Evolutionary conservation across 1,284 basidiomycete genomes (phyloP), one percentile per base, ranked within the genome.

Genomic region (Trichosporon coremiiforme): DNA sequence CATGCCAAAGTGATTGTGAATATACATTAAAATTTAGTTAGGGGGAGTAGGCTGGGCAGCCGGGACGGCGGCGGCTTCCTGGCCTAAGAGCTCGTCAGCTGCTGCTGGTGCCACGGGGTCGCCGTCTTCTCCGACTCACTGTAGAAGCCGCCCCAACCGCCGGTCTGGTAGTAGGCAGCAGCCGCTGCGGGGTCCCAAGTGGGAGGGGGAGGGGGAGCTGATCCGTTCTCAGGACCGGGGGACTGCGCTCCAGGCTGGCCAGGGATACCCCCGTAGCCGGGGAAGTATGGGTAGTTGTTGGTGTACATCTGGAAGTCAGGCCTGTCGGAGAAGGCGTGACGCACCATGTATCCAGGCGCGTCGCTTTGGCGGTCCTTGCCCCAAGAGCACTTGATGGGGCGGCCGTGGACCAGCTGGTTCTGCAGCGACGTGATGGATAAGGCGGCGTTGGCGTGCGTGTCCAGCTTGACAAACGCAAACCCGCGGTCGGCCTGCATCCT

Each of bases 401-500:
- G 86, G 65, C 95, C 95, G 77, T 98, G 96, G 35, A 98, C 91
- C 86, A 94, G 91, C 83, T 94, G 91, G 68, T 95, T 95, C 83
- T 95, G 93, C 67, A 98, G 86, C 79, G 96, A 92, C 73, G 95
- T 91, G 78, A 99, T 98, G 33, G 96, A 96, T 89, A 94, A 91
- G 12, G 96, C 95, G 66, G 96, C 96, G 80, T 97, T 94, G 82
- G 97, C 94, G 82, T 98, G 96, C 62, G 93, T 94, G 84, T 98
- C 95, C 69, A 98, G 88, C 85, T 98, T 98, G 81, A 98, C 94
- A 80, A 99, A 99, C 0, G 96, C 96, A 82, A 98, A 98, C 36
- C 96, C 96, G 71, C 95, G 91, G 85, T 98, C 96, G 69, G 95
- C 90, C 84, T 98, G 95, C 93, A 98, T 95, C 74, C 96, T 91